Percentiles rank a stretch among this genome's conserved stretches.
phyloP scores from a whole-genome alignment of 2,329 filamentous ascomycete genomes.

The Fusarium torreyae region DNA sequence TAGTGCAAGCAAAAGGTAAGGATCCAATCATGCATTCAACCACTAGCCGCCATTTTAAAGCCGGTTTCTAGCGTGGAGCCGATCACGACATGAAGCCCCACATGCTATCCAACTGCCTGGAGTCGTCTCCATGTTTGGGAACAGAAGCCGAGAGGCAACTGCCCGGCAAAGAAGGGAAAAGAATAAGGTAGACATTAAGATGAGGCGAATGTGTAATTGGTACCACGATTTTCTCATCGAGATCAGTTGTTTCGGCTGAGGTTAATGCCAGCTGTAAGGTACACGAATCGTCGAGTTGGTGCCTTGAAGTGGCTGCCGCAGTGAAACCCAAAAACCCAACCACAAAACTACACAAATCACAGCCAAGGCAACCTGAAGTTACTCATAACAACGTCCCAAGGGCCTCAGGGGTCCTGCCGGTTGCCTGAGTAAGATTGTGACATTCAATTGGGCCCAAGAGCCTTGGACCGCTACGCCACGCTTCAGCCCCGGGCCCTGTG shows the following conservation, averaged over 20 bases:
- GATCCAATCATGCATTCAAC: background rate
- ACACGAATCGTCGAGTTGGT: conserved; percentile 17
- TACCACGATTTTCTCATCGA: background rate
- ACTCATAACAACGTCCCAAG: background rate
- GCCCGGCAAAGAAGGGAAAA: conserved; percentile 16
- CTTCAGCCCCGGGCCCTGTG: conserved; percentile 31
- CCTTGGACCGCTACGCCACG: conserved; percentile 30
- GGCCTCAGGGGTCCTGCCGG: conserved; percentile 16
- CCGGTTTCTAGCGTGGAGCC: conserved; percentile 12
- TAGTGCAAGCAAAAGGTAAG: conserved; percentile 11
- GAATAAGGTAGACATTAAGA: conserved; percentile 8
- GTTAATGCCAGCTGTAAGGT: conserved; percentile 24
- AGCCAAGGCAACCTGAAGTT: conserved; percentile 1
- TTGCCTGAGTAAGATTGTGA: conserved; percentile 14
- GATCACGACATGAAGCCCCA: conserved; percentile 36
- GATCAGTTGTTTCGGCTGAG: conserved; percentile 1
- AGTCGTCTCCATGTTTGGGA: conserved; percentile 10
- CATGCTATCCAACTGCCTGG: conserved; percentile 18
- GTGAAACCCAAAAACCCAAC: conserved; percentile 36
- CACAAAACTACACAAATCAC: conserved; percentile 8
- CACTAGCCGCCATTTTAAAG: background rate
- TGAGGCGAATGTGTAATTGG: conserved; percentile 11
- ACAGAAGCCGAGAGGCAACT: conserved; percentile 19
- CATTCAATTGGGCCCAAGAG: conserved; percentile 22
- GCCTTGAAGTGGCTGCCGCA: conserved; percentile 21